Conservation (phyloP, 2,329 filamentous ascomycete genomes). For the Verticillium nubilum region DNA sequence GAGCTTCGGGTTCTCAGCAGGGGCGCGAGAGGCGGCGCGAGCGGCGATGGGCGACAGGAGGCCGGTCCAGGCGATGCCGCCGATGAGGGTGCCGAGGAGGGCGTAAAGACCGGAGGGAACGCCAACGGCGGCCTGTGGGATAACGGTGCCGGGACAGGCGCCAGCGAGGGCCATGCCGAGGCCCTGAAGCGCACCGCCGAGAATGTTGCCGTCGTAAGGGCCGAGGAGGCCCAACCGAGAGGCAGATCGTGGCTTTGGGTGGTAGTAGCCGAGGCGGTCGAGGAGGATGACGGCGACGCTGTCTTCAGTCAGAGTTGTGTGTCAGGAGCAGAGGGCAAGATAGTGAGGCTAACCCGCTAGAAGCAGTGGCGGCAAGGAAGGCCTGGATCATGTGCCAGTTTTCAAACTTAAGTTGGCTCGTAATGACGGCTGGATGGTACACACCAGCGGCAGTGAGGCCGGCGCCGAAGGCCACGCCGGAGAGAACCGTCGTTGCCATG, state of each 20-base stretch:
- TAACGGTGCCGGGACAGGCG: slow-evolving; percentile 60
- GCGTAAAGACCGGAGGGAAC: slow-evolving; percentile 45
- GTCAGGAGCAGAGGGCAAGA: background rate
- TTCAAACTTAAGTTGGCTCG: slow-evolving; percentile 53
- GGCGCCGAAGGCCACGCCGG: slow-evolving; percentile 56
- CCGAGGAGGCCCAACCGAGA: slow-evolving; percentile 48
- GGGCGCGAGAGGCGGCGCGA: slow-evolving; percentile 17
- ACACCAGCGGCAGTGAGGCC: slow-evolving; percentile 57
- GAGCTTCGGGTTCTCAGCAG: slow-evolving; percentile 15
- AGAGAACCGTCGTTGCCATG: slow-evolving; percentile 29
- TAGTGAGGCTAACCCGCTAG: slow-evolving; percentile 47
- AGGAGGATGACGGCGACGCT: slow-evolving; percentile 41
- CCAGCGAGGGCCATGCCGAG: slow-evolving; percentile 62
- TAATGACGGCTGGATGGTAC: slow-evolving; percentile 53
- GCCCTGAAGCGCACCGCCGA: slow-evolving; percentile 58
- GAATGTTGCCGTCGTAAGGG: slow-evolving; percentile 57
- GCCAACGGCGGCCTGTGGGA: slow-evolving; percentile 53
- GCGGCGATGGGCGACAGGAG: slow-evolving; percentile 30
- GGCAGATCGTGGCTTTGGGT: slow-evolving; percentile 40
- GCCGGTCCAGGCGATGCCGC: slow-evolving; percentile 47
- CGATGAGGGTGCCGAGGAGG: slow-evolving; percentile 48
- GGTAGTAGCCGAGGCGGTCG: slow-evolving; percentile 35
- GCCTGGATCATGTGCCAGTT: slow-evolving; percentile 63
- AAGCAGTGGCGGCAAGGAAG: slow-evolving; percentile 57
- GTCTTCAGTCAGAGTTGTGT: background rate